Base-by-base conservation (phyloP, 192 early-diverging fungal species). In the Endogone sp. region DNA sequence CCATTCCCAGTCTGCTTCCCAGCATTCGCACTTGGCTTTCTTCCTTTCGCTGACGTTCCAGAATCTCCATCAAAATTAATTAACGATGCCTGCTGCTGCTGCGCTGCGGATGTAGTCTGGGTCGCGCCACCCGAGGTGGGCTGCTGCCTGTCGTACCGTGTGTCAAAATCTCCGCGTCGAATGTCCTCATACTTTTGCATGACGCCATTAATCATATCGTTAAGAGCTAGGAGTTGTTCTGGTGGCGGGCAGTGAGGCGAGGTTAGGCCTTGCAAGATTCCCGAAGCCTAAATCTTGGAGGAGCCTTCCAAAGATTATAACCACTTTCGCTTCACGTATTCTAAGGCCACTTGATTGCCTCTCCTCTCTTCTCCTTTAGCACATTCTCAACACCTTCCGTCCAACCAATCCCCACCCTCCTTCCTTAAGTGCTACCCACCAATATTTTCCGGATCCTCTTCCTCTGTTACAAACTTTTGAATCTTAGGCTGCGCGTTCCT, bases 121-220 rank as follows among this genome's bases (percentile, higher is more conserved):
- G 30, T 66, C 20, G 62, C 65, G 26, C 57, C 62, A 56, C 54
- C 64, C 32, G 56, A 71, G 58, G 60, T 69, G 13, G 20, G 58
- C 26, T 8, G 11, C 54, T 31, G 37, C 24, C 74, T 69, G 44
- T 72, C 75, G 60, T 74, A 75, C 25, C 59, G 74, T 64, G 60
- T 81, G 54, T 78, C 72, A 20, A 78, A 74, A 24, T 82, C 74
- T 23, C 86, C 86, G 28, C 75, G 77, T 71, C 74, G 76, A 24
- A 82, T 74, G 62, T 87, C 83, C n/a, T 70, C 75, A 61, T 92
- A 91, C 69, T 91, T 92, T 54, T 84, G 82, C 16, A 94, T 73
- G 0, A 90, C 93, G 37, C 79, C 89, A 73, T 93, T 94, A 64
- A 95, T 86, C 61, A 90, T 76, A 67, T 94, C 92, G 62, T 94